Base-by-base conservation (phyloP, 495 filamentous ascomycete genomes). In the Aspergillus leporis region DNA sequence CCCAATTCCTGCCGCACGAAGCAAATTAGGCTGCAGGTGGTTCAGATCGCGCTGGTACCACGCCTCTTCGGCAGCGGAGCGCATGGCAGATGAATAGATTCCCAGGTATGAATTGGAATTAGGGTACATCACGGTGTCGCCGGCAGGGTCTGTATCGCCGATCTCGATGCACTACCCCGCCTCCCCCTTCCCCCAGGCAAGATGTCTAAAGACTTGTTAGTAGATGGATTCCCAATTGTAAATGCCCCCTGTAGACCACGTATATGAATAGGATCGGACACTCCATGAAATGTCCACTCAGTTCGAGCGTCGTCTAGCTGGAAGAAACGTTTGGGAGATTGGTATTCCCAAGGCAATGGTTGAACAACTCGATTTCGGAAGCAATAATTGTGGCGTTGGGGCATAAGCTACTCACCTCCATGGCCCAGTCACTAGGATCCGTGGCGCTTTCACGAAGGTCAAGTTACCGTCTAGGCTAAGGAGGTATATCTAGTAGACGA, bases 371-470 rank as follows among this genome's bases (percentile, higher is more conserved):
- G 32, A 90, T 87, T 58, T 90, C 88, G 30, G 85, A 87, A 19
- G 87, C 88, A 36, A 85, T 85, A 6, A 91, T 82, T 61, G 85
- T 81, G 59, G 82, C 81, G 8, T 82, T 68, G 14, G 87, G 87
- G 61, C 82, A 86, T 51, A 74, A 69, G 64, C 88, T 82, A 21
- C 81, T 87, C 77, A 90, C 86, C 38, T 83, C 85, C 53, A 88
- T 87, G n/a, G 86, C 87, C 88, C 87, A 91, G 60, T 90, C 87
- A 18, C 87, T 87, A 7, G 83, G 81, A 6, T 85, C 88, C 0
- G 87, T 89, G 31, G 87, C 88, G 31, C 90, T 76, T 61, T 90
- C 88, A 81, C 84, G 2, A 80, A 79, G 7, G 84, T 87, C 25
- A 89, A 76, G 51, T 83, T 74, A 34, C 81, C 74, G 61, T 86